Percentiles rank a stretch among this genome's conserved stretches.
Evolutionary conservation across 179 eudicot species (phyloP).

Genomic region (Monotropa hypopitys): DNA sequence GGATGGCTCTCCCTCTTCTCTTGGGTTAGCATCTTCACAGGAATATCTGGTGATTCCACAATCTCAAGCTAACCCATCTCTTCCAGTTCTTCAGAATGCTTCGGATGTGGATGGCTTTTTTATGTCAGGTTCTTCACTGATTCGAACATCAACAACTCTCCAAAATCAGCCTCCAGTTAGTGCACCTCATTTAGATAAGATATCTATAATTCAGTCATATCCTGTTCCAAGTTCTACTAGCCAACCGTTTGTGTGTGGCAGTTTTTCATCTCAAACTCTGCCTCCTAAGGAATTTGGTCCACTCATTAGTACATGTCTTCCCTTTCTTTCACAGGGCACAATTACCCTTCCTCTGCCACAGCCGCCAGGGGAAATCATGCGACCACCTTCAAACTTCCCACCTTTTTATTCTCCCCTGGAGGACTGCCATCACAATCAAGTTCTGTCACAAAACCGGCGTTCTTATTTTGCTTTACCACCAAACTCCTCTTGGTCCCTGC

Average conservation of each 20-base stretch:
- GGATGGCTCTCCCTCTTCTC: slow-evolving; percentile 7
- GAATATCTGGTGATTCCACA: slow-evolving; percentile 14
- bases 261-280: slow-evolving; percentile 13
- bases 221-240: slow-evolving; percentile 9
- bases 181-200: slow-evolving; percentile 13
- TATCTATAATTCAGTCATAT: slow-evolving; percentile 1
- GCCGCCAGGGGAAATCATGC: slow-evolving; percentile 16
- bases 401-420: slow-evolving; percentile 18
- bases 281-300: slow-evolving; percentile 4
- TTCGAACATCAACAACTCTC: slow-evolving; percentile 20
- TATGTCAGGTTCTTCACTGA: slow-evolving; percentile 17
- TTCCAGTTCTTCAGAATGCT: slow-evolving; percentile 14
- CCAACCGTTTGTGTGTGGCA: slow-evolving; percentile 2
- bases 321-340: slow-evolving; percentile 22
- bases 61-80: slow-evolving; percentile 21
- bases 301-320: slow-evolving; percentile 17
- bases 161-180: slow-evolving; percentile 18
- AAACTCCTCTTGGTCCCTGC: slow-evolving; percentile 33
- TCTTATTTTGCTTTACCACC: slow-evolving; percentile 32
- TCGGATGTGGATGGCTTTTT: slow-evolving; percentile 12
- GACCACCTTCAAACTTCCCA: slow-evolving; percentile 19
- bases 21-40: slow-evolving; percentile 14
- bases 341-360: slow-evolving; percentile 21
- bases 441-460: slow-evolving; percentile 30
- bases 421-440: slow-evolving; percentile 27